Conservation (phyloP, 305 asterid genomes). For the Solanum hybrid region DNA sequence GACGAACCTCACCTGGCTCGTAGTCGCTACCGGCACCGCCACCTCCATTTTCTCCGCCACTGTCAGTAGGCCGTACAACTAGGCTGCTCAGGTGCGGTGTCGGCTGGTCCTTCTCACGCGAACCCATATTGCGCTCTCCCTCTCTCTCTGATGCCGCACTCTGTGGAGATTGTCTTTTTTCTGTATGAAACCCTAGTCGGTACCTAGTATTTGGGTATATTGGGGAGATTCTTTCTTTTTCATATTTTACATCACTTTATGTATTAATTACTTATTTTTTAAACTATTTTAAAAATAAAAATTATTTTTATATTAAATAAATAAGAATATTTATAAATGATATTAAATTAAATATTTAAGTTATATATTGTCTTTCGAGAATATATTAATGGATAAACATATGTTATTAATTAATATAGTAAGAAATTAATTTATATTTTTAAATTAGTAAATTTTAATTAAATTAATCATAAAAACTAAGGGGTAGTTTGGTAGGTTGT, state of each 20-base stretch:
- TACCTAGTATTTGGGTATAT: background rate
- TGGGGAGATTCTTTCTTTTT: background rate
- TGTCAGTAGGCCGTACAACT: conserved; percentile 61
- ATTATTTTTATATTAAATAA: too few relatives aligned
- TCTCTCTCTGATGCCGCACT: background rate
- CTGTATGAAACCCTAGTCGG: background rate
- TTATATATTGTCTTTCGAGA: too few relatives aligned
- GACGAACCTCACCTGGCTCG: conserved; percentile 95
- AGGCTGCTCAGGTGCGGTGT: conserved; percentile 85
- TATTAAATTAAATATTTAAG: background rate
- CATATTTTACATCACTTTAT: background rate
- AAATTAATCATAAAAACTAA: background rate
- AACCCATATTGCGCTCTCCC: conserved; percentile 41
- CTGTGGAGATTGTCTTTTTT: background rate
- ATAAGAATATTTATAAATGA: too few relatives aligned
- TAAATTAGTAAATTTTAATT: background rate
- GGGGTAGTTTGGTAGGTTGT: background rate
- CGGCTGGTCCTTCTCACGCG: conserved; percentile 50
- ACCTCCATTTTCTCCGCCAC: conserved; percentile 37
- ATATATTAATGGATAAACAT: background rate
- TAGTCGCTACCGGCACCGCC: conserved; percentile 48
- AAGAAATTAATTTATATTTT: too few relatives aligned
- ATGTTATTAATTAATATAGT: too few relatives aligned
- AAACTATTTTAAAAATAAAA: background rate
- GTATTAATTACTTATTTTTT: background rate